A percentile compares a stretch with the other conserved stretches of the same genome.
phyloP scores from a whole-genome alignment of 1,284 basidiomycete genomes.

The Microbotryum lychnidis-dioicae region DNA sequence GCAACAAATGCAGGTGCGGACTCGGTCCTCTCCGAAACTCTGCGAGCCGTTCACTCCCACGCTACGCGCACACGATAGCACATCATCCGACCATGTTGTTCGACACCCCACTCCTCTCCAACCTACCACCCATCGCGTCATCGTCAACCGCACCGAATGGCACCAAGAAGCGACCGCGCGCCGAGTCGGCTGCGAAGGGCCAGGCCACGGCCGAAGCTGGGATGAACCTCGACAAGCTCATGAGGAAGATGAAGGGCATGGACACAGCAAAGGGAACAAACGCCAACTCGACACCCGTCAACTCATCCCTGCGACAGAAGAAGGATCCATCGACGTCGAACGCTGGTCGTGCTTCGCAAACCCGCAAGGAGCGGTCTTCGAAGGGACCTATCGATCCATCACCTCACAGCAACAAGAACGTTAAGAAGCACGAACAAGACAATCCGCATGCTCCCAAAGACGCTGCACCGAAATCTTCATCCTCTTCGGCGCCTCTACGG shows the following conservation, averaged over 20 bases:
- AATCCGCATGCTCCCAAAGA: neutral
- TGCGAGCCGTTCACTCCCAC: neutral
- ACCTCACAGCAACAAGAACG: too few relatives aligned
- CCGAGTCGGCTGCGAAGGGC: slow-evolving; percentile 3
- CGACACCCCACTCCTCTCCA: slow-evolving; percentile 26
- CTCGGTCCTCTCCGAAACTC: too few relatives aligned
- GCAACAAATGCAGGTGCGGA: too few relatives aligned
- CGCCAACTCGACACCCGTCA: too few relatives aligned
- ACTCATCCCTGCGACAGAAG: too few relatives aligned
- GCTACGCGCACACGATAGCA: neutral
- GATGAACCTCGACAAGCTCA: slow-evolving; percentile 70
- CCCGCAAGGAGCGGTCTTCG: too few relatives aligned
- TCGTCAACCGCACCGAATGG: neutral
- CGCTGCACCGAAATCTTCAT: neutral
- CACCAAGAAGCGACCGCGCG: slow-evolving; percentile 20
- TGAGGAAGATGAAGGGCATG: slow-evolving; percentile 51
- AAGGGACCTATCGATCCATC: too few relatives aligned
- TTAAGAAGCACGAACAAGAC: neutral
- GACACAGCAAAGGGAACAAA: slow-evolving; percentile 4
- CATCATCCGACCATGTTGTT: slow-evolving; percentile 19
- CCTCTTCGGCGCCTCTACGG: neutral
- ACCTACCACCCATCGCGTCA: neutral
- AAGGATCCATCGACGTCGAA: too few relatives aligned
- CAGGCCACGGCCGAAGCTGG: slow-evolving; percentile 39
- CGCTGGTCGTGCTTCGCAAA: too few relatives aligned